Conservation (phyloP, 2,329 filamentous ascomycete species). For the Xylaria digitata region DNA sequence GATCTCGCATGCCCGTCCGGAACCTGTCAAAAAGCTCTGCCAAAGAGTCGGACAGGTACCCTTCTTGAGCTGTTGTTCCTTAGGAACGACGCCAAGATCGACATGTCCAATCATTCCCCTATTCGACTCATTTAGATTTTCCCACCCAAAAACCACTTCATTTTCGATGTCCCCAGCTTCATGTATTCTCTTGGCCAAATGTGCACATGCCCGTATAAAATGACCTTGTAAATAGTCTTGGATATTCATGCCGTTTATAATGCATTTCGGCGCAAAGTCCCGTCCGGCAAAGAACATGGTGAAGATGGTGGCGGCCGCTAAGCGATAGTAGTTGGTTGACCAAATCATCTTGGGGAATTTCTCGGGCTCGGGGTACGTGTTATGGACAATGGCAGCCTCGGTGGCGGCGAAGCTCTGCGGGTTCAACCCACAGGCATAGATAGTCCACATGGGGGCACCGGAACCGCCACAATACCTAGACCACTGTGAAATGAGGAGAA, state of each 20-base stretch:
- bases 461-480: constrained; percentile 94
- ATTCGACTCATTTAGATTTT: constrained; percentile 95
- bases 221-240: constrained; percentile 94
- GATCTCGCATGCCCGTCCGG: constrained; percentile 88
- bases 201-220: constrained; percentile 81
- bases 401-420: constrained; percentile 86
- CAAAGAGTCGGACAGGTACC: constrained; percentile 93
- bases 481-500: constrained; percentile 68
- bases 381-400: constrained; percentile 93
- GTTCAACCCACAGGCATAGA: constrained; percentile 93
- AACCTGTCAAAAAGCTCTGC: constrained; percentile 92
- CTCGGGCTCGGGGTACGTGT: constrained; percentile 86
- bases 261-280: constrained; percentile 94
- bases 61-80: constrained; percentile 90
- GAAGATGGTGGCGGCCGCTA: constrained; percentile 90
- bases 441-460: constrained; percentile 95
- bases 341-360: constrained; percentile 99
- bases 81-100: constrained; percentile 83
- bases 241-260: constrained; percentile 94
- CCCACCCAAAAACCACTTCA: constrained; percentile 92
- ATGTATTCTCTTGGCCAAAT: constrained; percentile 85
- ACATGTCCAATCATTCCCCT: constrained; percentile 85
- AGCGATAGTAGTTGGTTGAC: constrained; percentile 94
- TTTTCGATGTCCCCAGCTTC: constrained; percentile 91
- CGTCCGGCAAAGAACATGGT: constrained; percentile 92